Percentiles rank a stretch among this genome's conserved stretches.
phyloP scores from a whole-genome alignment of 176 grass and related monocot genomes.

The Rhynchospora breviuscula region DNA sequence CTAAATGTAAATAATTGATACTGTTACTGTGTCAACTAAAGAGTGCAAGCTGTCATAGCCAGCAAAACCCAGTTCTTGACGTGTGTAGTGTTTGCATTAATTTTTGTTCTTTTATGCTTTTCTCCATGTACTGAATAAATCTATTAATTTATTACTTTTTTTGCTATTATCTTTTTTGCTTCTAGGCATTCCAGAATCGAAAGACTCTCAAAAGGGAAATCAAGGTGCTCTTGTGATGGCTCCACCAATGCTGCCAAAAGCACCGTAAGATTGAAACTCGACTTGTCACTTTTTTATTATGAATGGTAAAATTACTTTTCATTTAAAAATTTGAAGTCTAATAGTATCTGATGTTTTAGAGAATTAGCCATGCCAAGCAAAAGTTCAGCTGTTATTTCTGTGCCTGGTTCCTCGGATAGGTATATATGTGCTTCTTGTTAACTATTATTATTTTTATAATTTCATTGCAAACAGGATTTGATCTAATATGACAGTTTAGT shows the following conservation, averaged over 20 bases:
- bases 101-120: neutral
- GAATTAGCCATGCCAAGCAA: slow-evolving; percentile 53
- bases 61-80: neutral
- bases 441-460: slow-evolving; percentile 1
- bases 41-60: neutral
- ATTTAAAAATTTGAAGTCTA: neutral
- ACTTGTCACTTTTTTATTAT: neutral
- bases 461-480: neutral
- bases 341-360: slow-evolving; percentile 28
- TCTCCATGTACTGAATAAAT: neutral
- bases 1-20: neutral
- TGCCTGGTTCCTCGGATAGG: slow-evolving; percentile 67
- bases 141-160: slow-evolving; percentile 5
- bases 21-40: neutral
- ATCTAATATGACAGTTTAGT: neutral
- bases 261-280: slow-evolving; percentile 58
- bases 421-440: slow-evolving; percentile 32
- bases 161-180: slow-evolving; percentile 30
- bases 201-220: slow-evolving; percentile 38
- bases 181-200: slow-evolving; percentile 40
- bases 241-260: slow-evolving; percentile 73
- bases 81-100: neutral
- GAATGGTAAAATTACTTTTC: neutral
- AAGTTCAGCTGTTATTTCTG: slow-evolving; percentile 51
- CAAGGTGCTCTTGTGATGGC: slow-evolving; percentile 55